These are phyloP conservation scores for Ophiostoma pallidulum DNA, from an alignment of 2,329 filamentous ascomycete genomes.

Conservation along the genomic window DNA sequence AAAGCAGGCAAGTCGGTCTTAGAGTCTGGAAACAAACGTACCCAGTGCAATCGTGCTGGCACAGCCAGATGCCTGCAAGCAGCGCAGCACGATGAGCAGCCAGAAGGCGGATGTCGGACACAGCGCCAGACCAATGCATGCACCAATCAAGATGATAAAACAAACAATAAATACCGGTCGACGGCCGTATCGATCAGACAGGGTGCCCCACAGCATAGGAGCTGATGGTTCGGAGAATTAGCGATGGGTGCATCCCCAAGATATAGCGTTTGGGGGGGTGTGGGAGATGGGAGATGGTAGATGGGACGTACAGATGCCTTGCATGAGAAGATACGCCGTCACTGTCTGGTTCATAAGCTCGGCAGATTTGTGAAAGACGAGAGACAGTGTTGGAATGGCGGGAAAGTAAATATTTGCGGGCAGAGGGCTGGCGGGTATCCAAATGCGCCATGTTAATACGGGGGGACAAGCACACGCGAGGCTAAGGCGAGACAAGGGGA, in stretches of 20 bases:
- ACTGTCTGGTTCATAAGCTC: slow-evolving; percentile 26
- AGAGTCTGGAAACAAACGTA: background rate
- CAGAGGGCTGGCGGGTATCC: slow-evolving; percentile 20
- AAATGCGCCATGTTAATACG: background rate
- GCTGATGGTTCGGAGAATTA: slow-evolving; percentile 7
- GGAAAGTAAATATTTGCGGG: slow-evolving; percentile 29
- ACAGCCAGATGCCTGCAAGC: slow-evolving; percentile 25
- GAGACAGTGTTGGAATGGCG: slow-evolving; percentile 22
- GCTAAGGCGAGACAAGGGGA: background rate
- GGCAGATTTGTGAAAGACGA: slow-evolving; percentile 22
- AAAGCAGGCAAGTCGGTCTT: background rate
- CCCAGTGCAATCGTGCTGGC: slow-evolving; percentile 28
- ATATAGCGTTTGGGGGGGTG: no score
- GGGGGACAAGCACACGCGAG: background rate
- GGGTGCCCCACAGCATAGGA: slow-evolving; percentile 27
- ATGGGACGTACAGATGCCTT: slow-evolving; percentile 19
- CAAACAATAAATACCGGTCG: slow-evolving; percentile 24
- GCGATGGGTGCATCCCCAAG: background rate
- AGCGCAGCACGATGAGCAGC: slow-evolving; percentile 24
- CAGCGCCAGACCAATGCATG: slow-evolving; percentile 25
- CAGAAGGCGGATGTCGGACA: slow-evolving; percentile 25
- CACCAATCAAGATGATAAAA: slow-evolving; percentile 23
- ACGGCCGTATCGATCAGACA: slow-evolving; percentile 26
- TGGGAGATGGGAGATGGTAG: no score
- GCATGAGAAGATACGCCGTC: slow-evolving; percentile 25